Conservation (phyloP, 2,329 filamentous ascomycete genomes). For the Thielaviopsis ethacetica region DNA sequence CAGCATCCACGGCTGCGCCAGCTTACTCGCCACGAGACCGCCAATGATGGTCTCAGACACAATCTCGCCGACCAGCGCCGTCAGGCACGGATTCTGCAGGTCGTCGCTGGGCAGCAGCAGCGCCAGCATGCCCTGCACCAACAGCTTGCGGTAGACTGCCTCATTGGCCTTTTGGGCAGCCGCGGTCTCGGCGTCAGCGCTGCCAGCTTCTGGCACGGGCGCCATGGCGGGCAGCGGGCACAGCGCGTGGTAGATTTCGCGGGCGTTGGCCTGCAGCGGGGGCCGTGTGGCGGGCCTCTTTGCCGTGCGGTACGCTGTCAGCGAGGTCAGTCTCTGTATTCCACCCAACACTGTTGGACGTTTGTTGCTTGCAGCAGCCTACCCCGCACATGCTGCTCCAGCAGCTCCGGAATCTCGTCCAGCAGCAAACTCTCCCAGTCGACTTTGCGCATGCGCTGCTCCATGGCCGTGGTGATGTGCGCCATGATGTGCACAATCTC, state of each 20-base stretch:
- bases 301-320: constrained; percentile 55
- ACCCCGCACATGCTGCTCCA: constrained; percentile 73
- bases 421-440: constrained; percentile 71
- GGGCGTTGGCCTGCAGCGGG: constrained; percentile 44
- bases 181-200: constrained; percentile 31
- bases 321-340: background rate
- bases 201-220: constrained; percentile 48
- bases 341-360: too few species aligned
- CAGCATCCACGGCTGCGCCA: constrained; percentile 75
- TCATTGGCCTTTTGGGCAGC: constrained; percentile 60
- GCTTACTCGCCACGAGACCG: constrained; percentile 61
- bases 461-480: constrained; percentile 74
- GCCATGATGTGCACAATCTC: constrained; percentile 84
- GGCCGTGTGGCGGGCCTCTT: constrained; percentile 39
- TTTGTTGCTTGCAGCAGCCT: constrained; percentile 14
- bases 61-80: constrained; percentile 70
- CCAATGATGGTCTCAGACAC: constrained; percentile 81
- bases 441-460: constrained; percentile 67
- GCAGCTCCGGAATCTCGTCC: constrained; percentile 70
- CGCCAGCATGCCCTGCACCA: constrained; percentile 69
- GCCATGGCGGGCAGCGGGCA: constrained; percentile 67
- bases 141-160: constrained; percentile 65
- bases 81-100: constrained; percentile 71
- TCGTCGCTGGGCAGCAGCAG: constrained; percentile 85
- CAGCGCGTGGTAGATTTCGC: constrained; percentile 66